These are phyloP conservation scores for Vitis hybrid DNA, from an alignment of 177 flowering plant genomes.

Conservation along the genomic window DNA sequence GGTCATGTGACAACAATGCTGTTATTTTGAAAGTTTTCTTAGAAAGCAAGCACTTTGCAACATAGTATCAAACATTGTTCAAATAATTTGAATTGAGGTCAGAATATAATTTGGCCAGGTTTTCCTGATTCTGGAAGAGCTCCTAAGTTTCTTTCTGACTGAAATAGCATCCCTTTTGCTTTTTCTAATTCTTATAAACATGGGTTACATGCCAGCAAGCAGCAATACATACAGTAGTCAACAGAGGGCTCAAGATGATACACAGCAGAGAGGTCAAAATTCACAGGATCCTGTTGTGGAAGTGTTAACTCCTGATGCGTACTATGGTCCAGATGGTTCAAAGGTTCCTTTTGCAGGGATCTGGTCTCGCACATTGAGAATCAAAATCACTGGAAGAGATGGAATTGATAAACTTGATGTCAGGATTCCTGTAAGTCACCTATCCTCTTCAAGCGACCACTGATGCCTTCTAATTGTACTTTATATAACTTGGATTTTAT, in stretches of 20 bases:
- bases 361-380: conserved; percentile 82
- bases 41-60: too few species aligned
- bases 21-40: too few species aligned
- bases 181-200: conserved; percentile 9
- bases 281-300: conserved; percentile 55
- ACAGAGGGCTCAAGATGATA: conserved; percentile 32
- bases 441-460: neutral
- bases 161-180: neutral
- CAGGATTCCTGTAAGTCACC: conserved; percentile 78
- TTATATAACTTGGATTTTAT: too few species aligned
- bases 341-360: conserved; percentile 54
- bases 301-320: conserved; percentile 74
- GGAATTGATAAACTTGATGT: conserved; percentile 92
- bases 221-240: conserved; percentile 28
- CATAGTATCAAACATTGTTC: neutral
- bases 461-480: neutral
- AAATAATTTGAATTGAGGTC: neutral
- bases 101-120: neutral
- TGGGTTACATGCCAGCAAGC: conserved; percentile 42
- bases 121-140: neutral
- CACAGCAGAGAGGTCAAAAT: conserved; percentile 37
- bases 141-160: neutral
- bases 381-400: conserved; percentile 86
- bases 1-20: too few species aligned
- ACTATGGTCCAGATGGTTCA: conserved; percentile 50